Evolutionary conservation across 1,284 basidiomycete genomes (phyloP).

Genomic region (Trametes hirsuta): DNA sequence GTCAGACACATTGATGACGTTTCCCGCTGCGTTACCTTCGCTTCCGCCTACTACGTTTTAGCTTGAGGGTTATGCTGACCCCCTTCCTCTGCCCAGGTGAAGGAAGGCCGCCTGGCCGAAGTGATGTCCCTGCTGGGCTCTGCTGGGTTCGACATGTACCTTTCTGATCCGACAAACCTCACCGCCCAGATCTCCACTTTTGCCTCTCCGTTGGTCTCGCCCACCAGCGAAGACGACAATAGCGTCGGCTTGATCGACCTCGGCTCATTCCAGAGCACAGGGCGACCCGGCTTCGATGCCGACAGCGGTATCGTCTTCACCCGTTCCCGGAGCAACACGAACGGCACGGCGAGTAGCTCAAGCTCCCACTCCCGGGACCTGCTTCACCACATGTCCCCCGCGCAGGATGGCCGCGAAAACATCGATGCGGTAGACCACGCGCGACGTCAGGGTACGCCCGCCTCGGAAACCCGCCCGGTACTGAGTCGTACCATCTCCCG

Average conservation of each 20-base stretch:
- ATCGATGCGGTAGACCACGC: neutral
- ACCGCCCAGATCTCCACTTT: slow-evolving; percentile 38
- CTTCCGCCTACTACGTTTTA: neutral
- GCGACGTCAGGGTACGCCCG: slow-evolving; percentile 6
- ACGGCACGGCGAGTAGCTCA: slow-evolving; percentile 32
- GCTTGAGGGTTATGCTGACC: neutral
- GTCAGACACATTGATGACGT: neutral
- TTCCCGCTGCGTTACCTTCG: neutral
- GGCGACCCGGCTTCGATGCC: slow-evolving; percentile 38
- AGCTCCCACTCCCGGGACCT: slow-evolving; percentile 17
- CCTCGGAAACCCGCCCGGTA: slow-evolving; percentile 3
- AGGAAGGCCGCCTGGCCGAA: slow-evolving; percentile 63
- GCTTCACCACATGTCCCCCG: slow-evolving; percentile 14
- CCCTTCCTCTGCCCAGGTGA: slow-evolving; percentile 50
- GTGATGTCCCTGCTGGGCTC: slow-evolving; percentile 61
- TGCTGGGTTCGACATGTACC: slow-evolving; percentile 71
- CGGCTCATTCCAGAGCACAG: slow-evolving; percentile 13
- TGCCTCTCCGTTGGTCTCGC: slow-evolving; percentile 41
- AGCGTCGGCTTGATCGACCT: slow-evolving; percentile 40
- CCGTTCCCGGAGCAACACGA: slow-evolving; percentile 44
- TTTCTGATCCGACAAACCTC: slow-evolving; percentile 51
- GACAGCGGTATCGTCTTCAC: slow-evolving; percentile 49
- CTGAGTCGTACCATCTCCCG: slow-evolving; percentile 30
- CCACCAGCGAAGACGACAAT: slow-evolving; percentile 39
- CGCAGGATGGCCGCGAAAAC: slow-evolving; percentile 8